phyloP scores from a whole-genome alignment of 257 asterid species.

The Capsicum chinense region DNA sequence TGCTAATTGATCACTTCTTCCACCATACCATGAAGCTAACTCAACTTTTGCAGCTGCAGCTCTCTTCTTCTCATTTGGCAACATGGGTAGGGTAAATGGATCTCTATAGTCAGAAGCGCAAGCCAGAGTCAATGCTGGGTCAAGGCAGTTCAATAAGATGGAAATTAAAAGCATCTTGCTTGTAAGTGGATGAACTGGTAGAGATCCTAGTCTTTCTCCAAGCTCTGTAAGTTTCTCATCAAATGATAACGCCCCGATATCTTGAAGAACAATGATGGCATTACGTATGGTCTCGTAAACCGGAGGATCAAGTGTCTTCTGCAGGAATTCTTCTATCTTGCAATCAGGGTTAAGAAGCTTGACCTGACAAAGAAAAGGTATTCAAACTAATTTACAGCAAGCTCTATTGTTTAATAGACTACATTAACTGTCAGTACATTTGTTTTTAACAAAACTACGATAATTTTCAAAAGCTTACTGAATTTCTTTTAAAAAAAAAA shows the following conservation, averaged over 20 bases:
- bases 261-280: constrained; percentile 77
- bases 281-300: constrained; percentile 77
- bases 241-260: constrained; percentile 73
- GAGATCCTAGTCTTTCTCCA: constrained; percentile 81
- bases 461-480: constrained; percentile 6
- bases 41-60: constrained; percentile 73
- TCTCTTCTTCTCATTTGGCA: constrained; percentile 61
- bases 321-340: constrained; percentile 76
- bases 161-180: constrained; percentile 94
- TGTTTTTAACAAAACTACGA: not conserved
- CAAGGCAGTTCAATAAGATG: constrained; percentile 81
- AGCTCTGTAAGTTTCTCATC: constrained; percentile 89
- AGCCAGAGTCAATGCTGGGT: constrained; percentile 91
- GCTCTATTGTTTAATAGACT: not conserved
- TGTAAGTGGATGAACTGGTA: constrained; percentile 89
- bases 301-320: constrained; percentile 88
- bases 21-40: constrained; percentile 78
- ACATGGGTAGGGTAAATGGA: constrained; percentile 81
- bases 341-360: constrained; percentile 81
- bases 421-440: not conserved
- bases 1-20: constrained; percentile 85
- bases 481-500: not conserved
- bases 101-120: constrained; percentile 78
- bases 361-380: constrained; percentile 52
- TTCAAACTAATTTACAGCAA: not conserved